These are phyloP conservation scores for Penicillium tannophilum DNA, from an alignment of 495 filamentous ascomycete genomes.

Conservation along the genomic window DNA sequence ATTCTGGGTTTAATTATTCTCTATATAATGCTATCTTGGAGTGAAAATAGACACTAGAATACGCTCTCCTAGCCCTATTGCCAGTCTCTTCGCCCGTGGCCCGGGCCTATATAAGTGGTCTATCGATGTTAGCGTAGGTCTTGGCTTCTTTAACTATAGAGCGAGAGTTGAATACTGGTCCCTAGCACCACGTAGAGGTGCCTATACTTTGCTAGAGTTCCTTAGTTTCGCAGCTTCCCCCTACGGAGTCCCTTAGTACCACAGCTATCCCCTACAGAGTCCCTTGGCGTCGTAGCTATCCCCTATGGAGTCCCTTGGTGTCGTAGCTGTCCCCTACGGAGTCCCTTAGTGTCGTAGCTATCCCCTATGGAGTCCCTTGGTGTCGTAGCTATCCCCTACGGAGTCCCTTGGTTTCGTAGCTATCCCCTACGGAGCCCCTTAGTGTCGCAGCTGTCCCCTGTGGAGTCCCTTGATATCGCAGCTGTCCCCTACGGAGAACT, in stretches of 20 bases:
- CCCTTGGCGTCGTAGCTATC: neutral
- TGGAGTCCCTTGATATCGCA: too few relatives aligned
- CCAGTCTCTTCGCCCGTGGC: conserved; percentile 8
- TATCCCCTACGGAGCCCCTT: neutral
- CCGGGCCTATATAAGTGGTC: neutral
- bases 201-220: neutral
- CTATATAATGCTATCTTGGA: conserved; percentile 1
- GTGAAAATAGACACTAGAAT: neutral
- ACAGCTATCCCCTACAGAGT: neutral
- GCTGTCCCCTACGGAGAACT: neutral
- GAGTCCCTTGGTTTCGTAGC: too few relatives aligned
- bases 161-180: neutral
- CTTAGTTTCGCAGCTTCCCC: neutral
- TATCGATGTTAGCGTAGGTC: neutral
- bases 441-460: neutral
- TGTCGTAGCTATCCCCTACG: too few relatives aligned
- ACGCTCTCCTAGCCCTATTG: neutral
- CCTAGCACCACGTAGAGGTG: conserved; percentile 4
- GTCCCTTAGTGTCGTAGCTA: too few relatives aligned
- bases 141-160: neutral
- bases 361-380: too few relatives aligned
- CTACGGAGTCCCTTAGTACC: neutral
- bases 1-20: conserved; percentile 1
- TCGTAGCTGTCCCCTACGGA: too few relatives aligned
- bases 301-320: neutral